Evolutionary conservation across 2,329 filamentous ascomycete species (phyloP).

Genomic region (Exophiala spinifera): DNA sequence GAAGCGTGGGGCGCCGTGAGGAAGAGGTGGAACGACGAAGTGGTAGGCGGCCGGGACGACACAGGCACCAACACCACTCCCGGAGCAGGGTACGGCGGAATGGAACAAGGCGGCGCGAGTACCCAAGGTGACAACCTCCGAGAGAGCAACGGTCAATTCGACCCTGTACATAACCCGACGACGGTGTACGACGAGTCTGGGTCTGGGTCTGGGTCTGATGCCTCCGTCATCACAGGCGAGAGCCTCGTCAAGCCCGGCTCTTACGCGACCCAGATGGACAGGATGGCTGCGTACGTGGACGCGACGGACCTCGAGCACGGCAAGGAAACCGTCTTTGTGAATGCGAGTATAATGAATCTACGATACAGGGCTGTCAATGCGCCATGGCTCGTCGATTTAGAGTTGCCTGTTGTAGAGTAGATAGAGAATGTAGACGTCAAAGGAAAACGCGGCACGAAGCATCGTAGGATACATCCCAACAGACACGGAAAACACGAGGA

Average conservation of each 20-base stretch:
- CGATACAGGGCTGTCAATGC: slow-evolving; percentile 50
- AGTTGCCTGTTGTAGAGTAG: slow-evolving; percentile 33
- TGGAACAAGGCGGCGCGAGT: background rate
- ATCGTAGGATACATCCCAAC: no score
- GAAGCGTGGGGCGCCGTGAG: slow-evolving; percentile 30
- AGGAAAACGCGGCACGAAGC: background rate
- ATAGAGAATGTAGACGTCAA: background rate
- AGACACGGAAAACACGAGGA: no score
- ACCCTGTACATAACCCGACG: background rate
- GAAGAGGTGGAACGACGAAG: slow-evolving; percentile 15
- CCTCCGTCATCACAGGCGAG: background rate
- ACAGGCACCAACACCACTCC: no score
- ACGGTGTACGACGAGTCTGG: no score
- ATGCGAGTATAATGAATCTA: slow-evolving; percentile 56
- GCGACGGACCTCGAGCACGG: slow-evolving; percentile 42
- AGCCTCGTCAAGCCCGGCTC: background rate
- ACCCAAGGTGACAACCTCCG: background rate
- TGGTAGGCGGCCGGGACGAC: no score
- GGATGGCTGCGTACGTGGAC: slow-evolving; percentile 34
- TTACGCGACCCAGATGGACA: slow-evolving; percentile 3
- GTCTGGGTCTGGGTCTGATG: background rate
- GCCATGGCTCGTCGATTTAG: slow-evolving; percentile 56
- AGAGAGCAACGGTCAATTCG: background rate
- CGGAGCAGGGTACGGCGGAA: no score
- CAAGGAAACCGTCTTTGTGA: slow-evolving; percentile 56